Conservation (phyloP, 805 yeast species). For the Priceomyces medius region DNA sequence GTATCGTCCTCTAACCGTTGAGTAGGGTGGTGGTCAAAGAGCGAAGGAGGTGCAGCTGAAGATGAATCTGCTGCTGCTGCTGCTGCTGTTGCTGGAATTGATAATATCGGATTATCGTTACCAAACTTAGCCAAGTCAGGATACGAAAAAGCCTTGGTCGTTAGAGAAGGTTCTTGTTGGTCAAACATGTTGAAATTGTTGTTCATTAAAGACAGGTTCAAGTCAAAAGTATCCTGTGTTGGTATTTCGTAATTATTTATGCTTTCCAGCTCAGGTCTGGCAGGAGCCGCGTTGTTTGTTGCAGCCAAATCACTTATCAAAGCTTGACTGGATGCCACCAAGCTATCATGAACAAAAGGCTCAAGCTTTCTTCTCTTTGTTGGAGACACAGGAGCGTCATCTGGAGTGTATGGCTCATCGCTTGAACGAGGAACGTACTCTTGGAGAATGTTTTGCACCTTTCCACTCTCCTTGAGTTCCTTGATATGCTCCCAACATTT, state of each 20-base stretch:
- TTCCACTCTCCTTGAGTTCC: conserved; percentile 21
- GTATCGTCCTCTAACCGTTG: conserved; percentile 4
- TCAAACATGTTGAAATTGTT: conserved; percentile 13
- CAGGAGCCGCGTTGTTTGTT: no score
- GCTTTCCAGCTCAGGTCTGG: not conserved
- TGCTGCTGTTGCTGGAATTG: not conserved
- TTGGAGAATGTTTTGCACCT: conserved; percentile 5
- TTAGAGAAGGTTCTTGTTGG: conserved; percentile 1
- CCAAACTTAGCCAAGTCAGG: conserved; percentile 12
- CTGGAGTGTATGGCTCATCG: conserved; percentile 6
- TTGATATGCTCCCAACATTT: conserved; percentile 66
- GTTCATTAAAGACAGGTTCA: conserved; percentile 8
- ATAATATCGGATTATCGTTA: not conserved
- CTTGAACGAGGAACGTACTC: conserved; percentile 11
- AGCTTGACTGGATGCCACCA: not conserved
- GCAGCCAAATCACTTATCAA: conserved; percentile 1
- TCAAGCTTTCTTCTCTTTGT: conserved; percentile 15
- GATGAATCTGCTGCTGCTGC: not conserved
- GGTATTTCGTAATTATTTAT: not conserved
- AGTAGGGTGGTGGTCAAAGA: conserved; percentile 11
- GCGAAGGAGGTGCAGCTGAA: conserved; percentile 6
- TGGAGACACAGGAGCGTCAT: conserved; percentile 8
- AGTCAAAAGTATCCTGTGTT: conserved; percentile 9
- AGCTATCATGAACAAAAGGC: not conserved
- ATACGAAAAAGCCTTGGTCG: conserved; percentile 10